phyloP scores from a whole-genome alignment of 129 eudicot species.

The Flaveria bidentis region DNA sequence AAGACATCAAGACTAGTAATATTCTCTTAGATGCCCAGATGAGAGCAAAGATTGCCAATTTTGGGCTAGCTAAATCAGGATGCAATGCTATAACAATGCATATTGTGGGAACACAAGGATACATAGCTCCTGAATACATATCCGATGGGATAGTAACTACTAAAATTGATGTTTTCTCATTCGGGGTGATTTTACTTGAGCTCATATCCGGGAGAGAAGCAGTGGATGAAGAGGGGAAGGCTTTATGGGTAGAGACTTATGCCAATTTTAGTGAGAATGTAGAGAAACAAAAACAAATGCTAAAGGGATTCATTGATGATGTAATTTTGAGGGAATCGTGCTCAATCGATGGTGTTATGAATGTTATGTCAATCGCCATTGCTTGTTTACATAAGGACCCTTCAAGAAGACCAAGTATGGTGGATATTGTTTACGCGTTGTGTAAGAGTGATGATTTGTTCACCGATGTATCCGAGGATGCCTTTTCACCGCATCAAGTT shows the following conservation, averaged over 20 bases:
- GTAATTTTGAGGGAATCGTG: conserved; percentile 42
- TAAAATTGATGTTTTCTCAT: conserved; percentile 82
- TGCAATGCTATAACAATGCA: conserved; percentile 97
- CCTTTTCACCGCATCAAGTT: conserved; percentile 53
- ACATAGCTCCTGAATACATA: conserved; percentile 85
- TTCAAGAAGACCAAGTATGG: conserved; percentile 69
- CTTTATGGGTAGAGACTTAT: conserved; percentile 54
- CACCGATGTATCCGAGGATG: conserved; percentile 67
- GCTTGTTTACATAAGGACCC: conserved; percentile 82
- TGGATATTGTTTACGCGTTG: conserved; percentile 85
- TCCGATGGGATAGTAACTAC: conserved; percentile 83
- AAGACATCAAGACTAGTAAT: conserved; percentile 84
- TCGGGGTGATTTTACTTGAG: conserved; percentile 89
- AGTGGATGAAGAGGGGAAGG: conserved; percentile 59
- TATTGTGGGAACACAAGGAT: conserved; percentile 92
- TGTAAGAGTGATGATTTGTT: conserved; percentile 77
- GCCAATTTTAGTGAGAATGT: conserved; percentile 49
- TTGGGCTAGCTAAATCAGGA: conserved; percentile 94
- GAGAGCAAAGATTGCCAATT: conserved; percentile 94
- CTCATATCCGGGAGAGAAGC: conserved; percentile 75
- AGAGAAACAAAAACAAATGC: conserved; percentile 35
- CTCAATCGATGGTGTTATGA: conserved; percentile 55
- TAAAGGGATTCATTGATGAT: conserved; percentile 63
- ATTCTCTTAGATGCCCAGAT: conserved; percentile 76
- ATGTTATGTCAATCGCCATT: conserved; percentile 57